phyloP scores from a whole-genome alignment of 495 filamentous ascomycete genomes.

The Penicillium cinerascens region DNA sequence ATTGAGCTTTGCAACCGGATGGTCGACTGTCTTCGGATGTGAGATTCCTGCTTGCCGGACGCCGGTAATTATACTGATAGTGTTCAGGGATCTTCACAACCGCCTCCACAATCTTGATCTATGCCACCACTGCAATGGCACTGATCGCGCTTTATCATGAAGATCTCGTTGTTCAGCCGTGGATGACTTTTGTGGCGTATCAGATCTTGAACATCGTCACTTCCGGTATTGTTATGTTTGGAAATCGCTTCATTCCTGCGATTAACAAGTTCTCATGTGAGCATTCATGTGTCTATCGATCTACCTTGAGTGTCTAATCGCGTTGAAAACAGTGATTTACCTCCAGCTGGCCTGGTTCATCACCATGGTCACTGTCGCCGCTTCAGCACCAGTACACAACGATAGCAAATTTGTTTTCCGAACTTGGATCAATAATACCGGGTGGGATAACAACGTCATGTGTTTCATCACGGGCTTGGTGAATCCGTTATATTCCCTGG shows the following conservation, averaged over 20 bases:
- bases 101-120: constrained; percentile 41
- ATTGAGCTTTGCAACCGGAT: constrained; percentile 40
- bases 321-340: constrained; percentile 46
- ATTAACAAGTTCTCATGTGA: constrained; percentile 39
- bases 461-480: constrained; percentile 75
- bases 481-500: constrained; percentile 74
- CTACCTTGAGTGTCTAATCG: background rate
- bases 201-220: constrained; percentile 33
- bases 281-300: background rate
- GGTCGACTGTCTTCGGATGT: constrained; percentile 42
- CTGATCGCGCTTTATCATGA: constrained; percentile 35
- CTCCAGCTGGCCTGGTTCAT: constrained; percentile 61
- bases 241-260: constrained; percentile 32
- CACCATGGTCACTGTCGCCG: constrained; percentile 67
- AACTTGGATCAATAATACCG: constrained; percentile 62
- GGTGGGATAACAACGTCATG: constrained; percentile 63
- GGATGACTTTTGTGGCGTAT: constrained; percentile 39
- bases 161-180: constrained; percentile 32
- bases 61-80: background rate
- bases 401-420: constrained; percentile 59
- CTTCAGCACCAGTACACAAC: constrained; percentile 50
- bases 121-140: constrained; percentile 32
- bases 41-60: background rate
- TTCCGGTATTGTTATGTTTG: constrained; percentile 32
- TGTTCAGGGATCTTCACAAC: constrained; percentile 38